phyloP scores from a whole-genome alignment of 2,329 filamentous ascomycete genomes.

The Trichocomaceae sp. region DNA sequence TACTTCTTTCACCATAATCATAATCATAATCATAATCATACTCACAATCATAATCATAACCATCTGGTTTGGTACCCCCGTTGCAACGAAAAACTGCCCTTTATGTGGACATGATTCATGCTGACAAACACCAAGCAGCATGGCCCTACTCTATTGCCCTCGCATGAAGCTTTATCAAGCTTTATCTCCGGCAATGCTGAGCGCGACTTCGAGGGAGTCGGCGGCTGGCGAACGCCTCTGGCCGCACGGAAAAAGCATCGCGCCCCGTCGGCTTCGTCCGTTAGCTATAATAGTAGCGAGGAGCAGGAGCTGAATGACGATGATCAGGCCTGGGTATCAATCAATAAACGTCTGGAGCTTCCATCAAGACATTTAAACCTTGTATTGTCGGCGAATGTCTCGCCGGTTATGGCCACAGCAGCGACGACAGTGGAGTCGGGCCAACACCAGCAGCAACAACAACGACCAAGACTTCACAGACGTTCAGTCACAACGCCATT shows the following conservation, averaged over 20 bases:
- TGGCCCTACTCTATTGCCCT: background rate
- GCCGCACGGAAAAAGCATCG: conserved; percentile 18
- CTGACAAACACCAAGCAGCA: conserved; percentile 5
- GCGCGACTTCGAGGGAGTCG: conserved; percentile 41
- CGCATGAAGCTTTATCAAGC: conserved; percentile 19
- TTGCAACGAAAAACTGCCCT: background rate
- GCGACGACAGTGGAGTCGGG: background rate
- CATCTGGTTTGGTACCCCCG: background rate
- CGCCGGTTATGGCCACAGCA: background rate
- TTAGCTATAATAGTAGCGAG: conserved; percentile 11
- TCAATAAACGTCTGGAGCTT: conserved; percentile 29
- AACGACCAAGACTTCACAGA: conserved; percentile 23
- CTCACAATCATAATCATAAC: background rate
- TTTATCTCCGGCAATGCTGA: conserved; percentile 28
- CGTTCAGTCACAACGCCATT: conserved; percentile 31
- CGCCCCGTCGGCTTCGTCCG: conserved; percentile 21
- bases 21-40: background rate
- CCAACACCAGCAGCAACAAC: conserved; percentile 1
- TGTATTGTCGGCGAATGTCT: background rate
- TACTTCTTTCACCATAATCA: conserved; percentile 6
- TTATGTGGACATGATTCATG: background rate
- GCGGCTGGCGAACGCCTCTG: conserved; percentile 31
- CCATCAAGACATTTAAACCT: conserved; percentile 27
- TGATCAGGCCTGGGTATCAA: conserved; percentile 33
- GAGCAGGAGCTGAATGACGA: conserved; percentile 25